Percentiles rank a stretch among this genome's conserved stretches.
These are phyloP conservation scores for Castanospermum australe DNA, from an alignment of 306 rosid genomes.

Conservation along the genomic window DNA sequence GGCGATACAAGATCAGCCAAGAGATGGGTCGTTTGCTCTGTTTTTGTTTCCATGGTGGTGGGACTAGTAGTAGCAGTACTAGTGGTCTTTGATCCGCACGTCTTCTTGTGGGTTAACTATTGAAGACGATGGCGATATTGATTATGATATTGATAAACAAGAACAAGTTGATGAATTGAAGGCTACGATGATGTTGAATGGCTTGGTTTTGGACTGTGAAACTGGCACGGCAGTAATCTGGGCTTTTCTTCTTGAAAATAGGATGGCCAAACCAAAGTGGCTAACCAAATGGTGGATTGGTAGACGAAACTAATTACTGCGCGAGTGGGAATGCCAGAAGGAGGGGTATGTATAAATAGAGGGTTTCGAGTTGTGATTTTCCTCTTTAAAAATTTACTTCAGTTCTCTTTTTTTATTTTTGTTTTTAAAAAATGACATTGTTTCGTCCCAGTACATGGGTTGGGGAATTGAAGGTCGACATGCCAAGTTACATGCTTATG, in stretches of 20 bases:
- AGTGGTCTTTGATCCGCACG: neutral
- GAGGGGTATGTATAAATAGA: constrained; percentile 25
- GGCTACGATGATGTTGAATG: neutral
- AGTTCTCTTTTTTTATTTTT: neutral
- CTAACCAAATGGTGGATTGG: neutral
- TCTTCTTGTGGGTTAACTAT: neutral
- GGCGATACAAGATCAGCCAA: constrained; percentile 4
- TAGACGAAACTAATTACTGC: neutral
- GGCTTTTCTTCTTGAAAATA: neutral
- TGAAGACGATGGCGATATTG: neutral
- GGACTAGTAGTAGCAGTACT: neutral
- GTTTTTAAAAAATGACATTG: no score
- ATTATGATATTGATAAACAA: neutral
- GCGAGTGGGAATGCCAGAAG: neutral
- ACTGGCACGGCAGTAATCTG: neutral
- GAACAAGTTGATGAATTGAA: neutral
- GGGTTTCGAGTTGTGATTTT: neutral
- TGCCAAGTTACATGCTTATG: neutral
- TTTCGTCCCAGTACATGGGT: neutral
- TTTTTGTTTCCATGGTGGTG: neutral
- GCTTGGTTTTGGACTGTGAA: neutral
- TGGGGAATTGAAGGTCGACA: neutral
- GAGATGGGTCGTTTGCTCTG: neutral
- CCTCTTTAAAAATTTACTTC: neutral
- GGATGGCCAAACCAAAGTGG: neutral